Conservation (phyloP, 305 asterid species). For the Plantago lanceolata region DNA sequence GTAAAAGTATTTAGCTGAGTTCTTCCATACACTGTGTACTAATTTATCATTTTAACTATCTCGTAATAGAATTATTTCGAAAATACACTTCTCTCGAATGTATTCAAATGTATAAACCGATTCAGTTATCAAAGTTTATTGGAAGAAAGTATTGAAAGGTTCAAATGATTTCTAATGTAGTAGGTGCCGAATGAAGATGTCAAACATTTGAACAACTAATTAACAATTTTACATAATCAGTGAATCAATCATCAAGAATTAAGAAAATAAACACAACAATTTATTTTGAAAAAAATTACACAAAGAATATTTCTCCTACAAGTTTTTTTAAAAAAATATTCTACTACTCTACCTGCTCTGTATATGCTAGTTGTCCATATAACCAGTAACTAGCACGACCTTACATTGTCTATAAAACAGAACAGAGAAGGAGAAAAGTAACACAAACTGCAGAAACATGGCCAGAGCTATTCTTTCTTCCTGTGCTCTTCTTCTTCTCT, state of each 20-base stretch:
- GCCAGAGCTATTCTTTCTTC: conserved; percentile 16
- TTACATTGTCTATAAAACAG: conserved; percentile 3
- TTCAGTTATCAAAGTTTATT: no score
- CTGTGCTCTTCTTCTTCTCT: conserved; percentile 19
- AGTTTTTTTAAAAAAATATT: conserved; percentile 10
- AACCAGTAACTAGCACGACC: conserved; percentile 15
- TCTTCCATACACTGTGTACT: no score
- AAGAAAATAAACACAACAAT: not conserved
- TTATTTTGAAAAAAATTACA: not conserved
- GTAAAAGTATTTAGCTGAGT: no score
- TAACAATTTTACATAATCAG: not conserved
- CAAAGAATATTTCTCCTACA: conserved; percentile 1
- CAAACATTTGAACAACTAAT: no score
- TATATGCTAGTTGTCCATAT: conserved; percentile 5
- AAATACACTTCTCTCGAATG: no score
- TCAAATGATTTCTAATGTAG: no score
- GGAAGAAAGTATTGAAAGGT: no score
- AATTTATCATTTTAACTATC: no score
- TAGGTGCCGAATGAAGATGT: no score
- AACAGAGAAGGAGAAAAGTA: not conserved
- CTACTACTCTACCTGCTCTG: not conserved
- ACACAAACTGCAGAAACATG: conserved; percentile 14
- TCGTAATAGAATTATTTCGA: no score
- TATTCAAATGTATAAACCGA: no score
- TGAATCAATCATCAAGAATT: not conserved